A percentile compares a stretch with the other conserved stretches of the same genome.
These are phyloP conservation scores for Batrachochytrium dendrobatidis DNA, from an alignment of 371 early-diverging fungal species.

Conservation along the genomic window DNA sequence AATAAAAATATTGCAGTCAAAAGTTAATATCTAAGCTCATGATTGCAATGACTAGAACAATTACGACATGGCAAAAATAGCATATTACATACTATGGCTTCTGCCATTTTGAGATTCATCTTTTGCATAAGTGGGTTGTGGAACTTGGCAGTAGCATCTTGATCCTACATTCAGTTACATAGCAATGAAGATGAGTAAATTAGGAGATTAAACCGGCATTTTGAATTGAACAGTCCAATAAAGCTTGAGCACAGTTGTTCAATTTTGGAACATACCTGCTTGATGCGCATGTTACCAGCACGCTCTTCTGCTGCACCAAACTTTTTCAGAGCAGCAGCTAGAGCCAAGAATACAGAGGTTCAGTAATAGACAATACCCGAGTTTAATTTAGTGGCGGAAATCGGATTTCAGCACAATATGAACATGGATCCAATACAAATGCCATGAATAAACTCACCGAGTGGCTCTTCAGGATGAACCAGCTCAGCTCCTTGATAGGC, in stretches of 20 bases:
- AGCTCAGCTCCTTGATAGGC: constrained; percentile 54
- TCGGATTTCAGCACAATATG: background rate
- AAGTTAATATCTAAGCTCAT: background rate
- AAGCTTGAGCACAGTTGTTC: background rate
- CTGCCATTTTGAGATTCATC: constrained; percentile 63
- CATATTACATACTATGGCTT: constrained; percentile 49
- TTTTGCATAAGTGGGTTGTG: constrained; percentile 64
- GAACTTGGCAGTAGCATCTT: constrained; percentile 61
- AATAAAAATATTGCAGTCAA: background rate
- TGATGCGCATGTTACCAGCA: constrained; percentile 67
- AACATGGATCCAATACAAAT: too few species aligned
- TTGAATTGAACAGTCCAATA: too few species aligned
- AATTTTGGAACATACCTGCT: constrained; percentile 44
- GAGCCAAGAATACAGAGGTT: too few species aligned
- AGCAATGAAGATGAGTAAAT: too few species aligned
- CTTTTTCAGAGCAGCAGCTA: constrained; percentile 74
- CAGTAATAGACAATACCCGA: background rate
- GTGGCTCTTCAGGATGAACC: constrained; percentile 66
- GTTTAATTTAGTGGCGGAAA: background rate
- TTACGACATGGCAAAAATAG: constrained; percentile 5
- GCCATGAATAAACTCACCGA: constrained; percentile 41
- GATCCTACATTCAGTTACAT: constrained; percentile 41
- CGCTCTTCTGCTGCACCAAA: constrained; percentile 72
- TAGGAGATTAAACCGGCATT: too few species aligned
- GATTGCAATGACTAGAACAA: background rate